Percentiles rank a stretch among this genome's conserved stretches.
Conservation (phyloP, 257 asterid species). For the Solanum tacnaense region DNA sequence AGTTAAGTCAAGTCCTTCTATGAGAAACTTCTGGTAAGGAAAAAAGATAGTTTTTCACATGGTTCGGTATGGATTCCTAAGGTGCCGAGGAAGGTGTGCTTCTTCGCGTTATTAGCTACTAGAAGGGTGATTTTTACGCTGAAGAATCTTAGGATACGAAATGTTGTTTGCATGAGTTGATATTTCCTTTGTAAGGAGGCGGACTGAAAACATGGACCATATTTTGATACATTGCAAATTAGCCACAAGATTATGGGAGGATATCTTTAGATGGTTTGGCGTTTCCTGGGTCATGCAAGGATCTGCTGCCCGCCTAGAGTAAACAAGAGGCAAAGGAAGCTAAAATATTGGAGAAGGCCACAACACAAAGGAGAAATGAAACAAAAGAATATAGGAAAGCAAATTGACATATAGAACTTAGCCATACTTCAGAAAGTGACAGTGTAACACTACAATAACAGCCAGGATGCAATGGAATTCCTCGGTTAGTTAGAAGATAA, state of each 20-base stretch:
- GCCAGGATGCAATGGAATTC: constrained; percentile 97
- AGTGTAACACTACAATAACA: constrained; percentile 82
- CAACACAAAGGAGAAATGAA: neutral
- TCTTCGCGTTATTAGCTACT: neutral
- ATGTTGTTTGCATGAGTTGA: neutral
- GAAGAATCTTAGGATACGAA: neutral
- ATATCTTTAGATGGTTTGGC: neutral
- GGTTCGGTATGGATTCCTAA: neutral
- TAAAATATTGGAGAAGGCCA: neutral
- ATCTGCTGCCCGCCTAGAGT: neutral
- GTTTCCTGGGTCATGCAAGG: neutral
- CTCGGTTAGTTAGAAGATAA: constrained; percentile 87
- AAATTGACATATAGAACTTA: neutral
- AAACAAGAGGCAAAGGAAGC: neutral
- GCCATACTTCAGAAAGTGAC: constrained; percentile 57
- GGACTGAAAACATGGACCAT: neutral
- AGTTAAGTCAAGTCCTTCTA: neutral
- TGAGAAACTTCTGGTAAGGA: neutral
- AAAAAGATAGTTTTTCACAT: neutral
- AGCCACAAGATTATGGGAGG: neutral
- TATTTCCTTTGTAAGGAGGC: neutral
- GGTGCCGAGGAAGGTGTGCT: neutral
- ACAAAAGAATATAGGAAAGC: neutral
- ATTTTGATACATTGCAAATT: neutral
- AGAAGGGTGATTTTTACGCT: neutral